Percentiles rank a stretch among this genome's conserved stretches.
Evolutionary conservation across 345 rosid species (phyloP).

Genomic region (Populus ilicifolia): DNA sequence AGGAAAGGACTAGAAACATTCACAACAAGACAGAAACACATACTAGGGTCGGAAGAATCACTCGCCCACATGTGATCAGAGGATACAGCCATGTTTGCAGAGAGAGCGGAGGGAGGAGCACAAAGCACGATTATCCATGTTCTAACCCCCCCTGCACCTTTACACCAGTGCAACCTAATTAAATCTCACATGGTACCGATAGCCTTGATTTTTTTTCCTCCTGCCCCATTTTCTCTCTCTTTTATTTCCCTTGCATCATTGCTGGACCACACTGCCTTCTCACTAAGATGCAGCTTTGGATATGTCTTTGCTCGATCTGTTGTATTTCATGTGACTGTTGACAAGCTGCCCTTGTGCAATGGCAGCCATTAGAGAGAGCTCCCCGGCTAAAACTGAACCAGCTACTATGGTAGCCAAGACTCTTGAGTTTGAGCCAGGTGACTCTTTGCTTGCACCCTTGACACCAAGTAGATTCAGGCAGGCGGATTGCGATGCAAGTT

Average conservation of each 20-base stretch:
- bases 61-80: too few species aligned
- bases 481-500: conserved; percentile 81
- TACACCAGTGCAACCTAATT: too few species aligned
- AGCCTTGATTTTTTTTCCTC: too few species aligned
- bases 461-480: conserved; percentile 76
- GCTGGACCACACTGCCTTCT: not conserved
- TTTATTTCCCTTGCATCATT: conserved; percentile 4
- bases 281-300: conserved; percentile 33
- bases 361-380: conserved; percentile 84
- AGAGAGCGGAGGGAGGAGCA: too few species aligned
- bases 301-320: conserved; percentile 72
- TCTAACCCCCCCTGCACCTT: too few species aligned
- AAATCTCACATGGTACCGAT: too few species aligned
- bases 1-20: too few species aligned
- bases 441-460: conserved; percentile 64
- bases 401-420: conserved; percentile 70
- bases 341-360: conserved; percentile 88
- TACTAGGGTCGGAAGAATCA: too few species aligned
- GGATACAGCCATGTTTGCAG: too few species aligned
- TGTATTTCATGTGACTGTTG: conserved; percentile 85
- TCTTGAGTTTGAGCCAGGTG: conserved; percentile 70
- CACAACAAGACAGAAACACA: too few species aligned
- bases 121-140: too few species aligned
- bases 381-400: conserved; percentile 78
- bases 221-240: not conserved